phyloP scores from a whole-genome alignment of 495 filamentous ascomycete genomes.

The Sphaerosporella brunnea region DNA sequence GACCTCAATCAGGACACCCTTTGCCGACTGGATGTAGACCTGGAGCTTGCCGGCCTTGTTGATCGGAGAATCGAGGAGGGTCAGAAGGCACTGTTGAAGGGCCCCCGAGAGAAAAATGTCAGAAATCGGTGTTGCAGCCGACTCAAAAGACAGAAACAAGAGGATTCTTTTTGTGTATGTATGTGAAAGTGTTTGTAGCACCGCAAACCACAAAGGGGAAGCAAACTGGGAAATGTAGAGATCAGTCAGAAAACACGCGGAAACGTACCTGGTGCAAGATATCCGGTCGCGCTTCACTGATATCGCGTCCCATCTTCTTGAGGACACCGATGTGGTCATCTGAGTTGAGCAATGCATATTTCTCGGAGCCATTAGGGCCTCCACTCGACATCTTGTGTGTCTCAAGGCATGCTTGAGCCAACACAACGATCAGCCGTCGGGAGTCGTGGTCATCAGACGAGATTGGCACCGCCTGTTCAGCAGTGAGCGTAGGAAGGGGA shows the following conservation, averaged over 20 bases:
- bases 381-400: slow-evolving; percentile 77
- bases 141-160: slow-evolving; percentile 5
- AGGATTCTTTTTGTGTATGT: not conserved
- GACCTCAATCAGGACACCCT: slow-evolving; percentile 92
- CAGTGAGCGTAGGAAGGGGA: slow-evolving; percentile 76
- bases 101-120: slow-evolving; percentile 6
- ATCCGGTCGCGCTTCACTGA: slow-evolving; percentile 91
- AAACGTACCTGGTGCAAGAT: slow-evolving; percentile 86
- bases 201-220: too few species aligned
- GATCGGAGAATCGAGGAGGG: slow-evolving; percentile 89
- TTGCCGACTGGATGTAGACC: slow-evolving; percentile 95
- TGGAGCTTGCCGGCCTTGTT: slow-evolving; percentile 96
- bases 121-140: slow-evolving; percentile 7
- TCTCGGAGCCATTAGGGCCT: slow-evolving; percentile 58
- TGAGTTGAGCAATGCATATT: slow-evolving; percentile 90
- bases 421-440: slow-evolving; percentile 79
- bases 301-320: slow-evolving; percentile 98
- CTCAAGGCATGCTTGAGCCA: slow-evolving; percentile 92
- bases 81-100: slow-evolving; percentile 68
- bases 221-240: not conserved
- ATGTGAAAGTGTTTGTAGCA: too few species aligned
- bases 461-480: slow-evolving; percentile 80
- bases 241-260: not conserved
- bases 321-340: slow-evolving; percentile 98
- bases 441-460: slow-evolving; percentile 70